Base-by-base conservation (phyloP, 371 early-diverging fungal genomes). In the Mortierella sp. region DNA sequence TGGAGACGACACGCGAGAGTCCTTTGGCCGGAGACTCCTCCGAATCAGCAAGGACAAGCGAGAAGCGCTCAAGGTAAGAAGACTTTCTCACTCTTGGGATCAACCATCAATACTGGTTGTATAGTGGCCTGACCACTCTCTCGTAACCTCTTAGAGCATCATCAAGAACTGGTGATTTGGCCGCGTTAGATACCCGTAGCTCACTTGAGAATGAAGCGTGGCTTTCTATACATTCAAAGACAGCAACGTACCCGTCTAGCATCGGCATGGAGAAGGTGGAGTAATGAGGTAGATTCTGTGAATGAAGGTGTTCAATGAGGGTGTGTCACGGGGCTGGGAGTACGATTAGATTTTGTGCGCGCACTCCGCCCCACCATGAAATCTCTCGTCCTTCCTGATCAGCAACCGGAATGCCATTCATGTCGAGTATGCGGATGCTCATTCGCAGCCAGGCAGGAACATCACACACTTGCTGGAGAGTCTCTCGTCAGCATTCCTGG, bases 141-240 rank as follows among this genome's bases (percentile, higher is more conserved):
- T 22, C n/a, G 25, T 21, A 4, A 2, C 3, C 4, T 8, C 5
- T 3, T 40, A 69, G 69, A 51, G 51, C 43, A 17, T 62, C n/a
- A 28, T 69, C 39, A 57, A 49, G 55, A 43, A 37, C 24, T 69
- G 70, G 63, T n/a, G n/a, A n/a, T n/a, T n/a, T 54, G 19, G 37
- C 17, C 31, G 56, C 45, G 17, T n/a, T n/a, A n/a, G n/a, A n/a
- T n/a, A n/a, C n/a, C n/a, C n/a, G n/a, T n/a, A n/a, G n/a, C n/a
- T n/a, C n/a, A n/a, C n/a, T n/a, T n/a, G n/a, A n/a, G n/a, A n/a
- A n/a, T n/a, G n/a, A n/a, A n/a, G n/a, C n/a, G n/a, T n/a, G n/a
- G n/a, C n/a, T n/a, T n/a, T n/a, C n/a, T n/a, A n/a, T n/a, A n/a
- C n/a, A n/a, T n/a, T n/a, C n/a, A n/a, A n/a, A n/a, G n/a, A n/a